Conservation (phyloP, 2,329 filamentous ascomycete genomes). For the Paracamarosporium sp. region DNA sequence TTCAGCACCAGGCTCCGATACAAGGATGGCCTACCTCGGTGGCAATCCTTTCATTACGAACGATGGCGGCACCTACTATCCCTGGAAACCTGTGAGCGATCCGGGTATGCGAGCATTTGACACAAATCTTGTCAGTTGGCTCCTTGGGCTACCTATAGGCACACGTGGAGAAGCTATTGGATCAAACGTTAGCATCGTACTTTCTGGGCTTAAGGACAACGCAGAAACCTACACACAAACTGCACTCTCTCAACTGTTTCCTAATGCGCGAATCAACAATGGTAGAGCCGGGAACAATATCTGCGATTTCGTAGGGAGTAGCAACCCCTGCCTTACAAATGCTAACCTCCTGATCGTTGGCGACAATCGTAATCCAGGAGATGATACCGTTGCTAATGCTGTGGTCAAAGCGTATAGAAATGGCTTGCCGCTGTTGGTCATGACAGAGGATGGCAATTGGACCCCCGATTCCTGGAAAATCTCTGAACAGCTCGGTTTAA, state of each 20-base stretch:
- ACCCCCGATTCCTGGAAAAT: neutral
- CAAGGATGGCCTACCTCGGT: neutral
- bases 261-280: neutral
- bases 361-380: neutral
- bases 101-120: neutral
- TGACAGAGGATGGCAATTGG: slow-evolving; percentile 1
- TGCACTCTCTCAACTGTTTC: neutral
- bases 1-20: neutral
- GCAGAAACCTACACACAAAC: neutral
- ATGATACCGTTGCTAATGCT: neutral
- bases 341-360: neutral
- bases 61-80: neutral
- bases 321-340: neutral
- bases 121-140: neutral
- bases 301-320: neutral
- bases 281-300: neutral
- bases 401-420: neutral
- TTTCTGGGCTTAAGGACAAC: neutral
- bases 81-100: neutral
- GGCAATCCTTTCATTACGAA: neutral
- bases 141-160: neutral
- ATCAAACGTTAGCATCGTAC: neutral
- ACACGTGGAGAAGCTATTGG: neutral
- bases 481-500: neutral
- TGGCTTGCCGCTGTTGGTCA: neutral